phyloP scores from a whole-genome alignment of 1,139 yeast species.

The Pichia cactophila region DNA sequence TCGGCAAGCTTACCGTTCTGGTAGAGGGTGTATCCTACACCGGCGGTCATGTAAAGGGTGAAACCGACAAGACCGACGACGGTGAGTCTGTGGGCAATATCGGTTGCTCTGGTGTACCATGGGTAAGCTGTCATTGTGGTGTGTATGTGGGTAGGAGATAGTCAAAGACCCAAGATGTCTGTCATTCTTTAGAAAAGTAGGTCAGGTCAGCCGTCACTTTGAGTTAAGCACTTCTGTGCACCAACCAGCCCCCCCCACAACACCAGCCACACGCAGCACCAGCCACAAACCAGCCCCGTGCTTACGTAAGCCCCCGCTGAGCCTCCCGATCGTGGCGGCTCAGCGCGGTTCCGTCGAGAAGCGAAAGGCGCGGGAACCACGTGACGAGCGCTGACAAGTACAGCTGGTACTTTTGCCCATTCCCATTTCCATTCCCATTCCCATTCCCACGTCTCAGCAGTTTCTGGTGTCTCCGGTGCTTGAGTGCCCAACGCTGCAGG shows the following conservation, averaged over 20 bases:
- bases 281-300: neutral
- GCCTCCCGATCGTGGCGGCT: conserved; percentile 1
- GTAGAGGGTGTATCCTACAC: conserved; percentile 56
- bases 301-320: neutral
- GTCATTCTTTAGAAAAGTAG: too few relatives aligned
- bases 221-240: too few relatives aligned
- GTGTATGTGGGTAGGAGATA: neutral
- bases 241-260: too few relatives aligned
- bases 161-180: neutral
- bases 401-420: neutral
- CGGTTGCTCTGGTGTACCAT: conserved; percentile 72
- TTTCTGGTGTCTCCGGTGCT: conserved; percentile 14
- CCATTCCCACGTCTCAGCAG: neutral
- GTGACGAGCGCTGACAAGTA: conserved; percentile 19
- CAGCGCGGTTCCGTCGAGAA: conserved; percentile 21
- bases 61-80: conserved; percentile 74
- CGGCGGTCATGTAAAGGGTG: conserved; percentile 51
- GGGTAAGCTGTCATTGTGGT: conserved; percentile 34
- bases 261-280: too few relatives aligned
- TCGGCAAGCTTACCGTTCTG: conserved; percentile 46
- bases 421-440: too few relatives aligned
- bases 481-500: conserved; percentile 19
- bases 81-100: conserved; percentile 74
- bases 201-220: too few relatives aligned
- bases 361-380: conserved; percentile 23